These are phyloP conservation scores for Cerrena zonata DNA, from an alignment of 1,284 basidiomycete genomes.

Conservation along the genomic window DNA sequence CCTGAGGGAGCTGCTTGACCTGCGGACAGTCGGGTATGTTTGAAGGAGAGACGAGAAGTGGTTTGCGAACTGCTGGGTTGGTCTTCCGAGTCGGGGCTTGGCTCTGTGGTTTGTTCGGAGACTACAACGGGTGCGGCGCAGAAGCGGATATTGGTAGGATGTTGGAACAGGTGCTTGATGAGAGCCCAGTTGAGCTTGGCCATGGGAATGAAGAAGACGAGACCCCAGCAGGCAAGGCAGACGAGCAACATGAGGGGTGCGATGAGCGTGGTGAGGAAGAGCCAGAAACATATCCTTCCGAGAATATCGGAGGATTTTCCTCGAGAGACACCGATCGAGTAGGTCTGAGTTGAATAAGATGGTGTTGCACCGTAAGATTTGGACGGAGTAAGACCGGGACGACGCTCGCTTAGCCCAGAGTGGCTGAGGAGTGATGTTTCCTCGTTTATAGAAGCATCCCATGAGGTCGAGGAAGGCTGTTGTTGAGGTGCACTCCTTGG, in stretches of 20 bases:
- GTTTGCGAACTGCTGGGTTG: constrained; percentile 19
- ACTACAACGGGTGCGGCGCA: constrained; percentile 70
- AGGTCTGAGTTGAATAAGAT: constrained; percentile 33
- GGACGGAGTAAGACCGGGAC: constrained; percentile 33
- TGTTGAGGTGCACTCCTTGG: constrained; percentile 24
- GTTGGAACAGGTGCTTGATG: constrained; percentile 75
- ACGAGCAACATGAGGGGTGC: constrained; percentile 85
- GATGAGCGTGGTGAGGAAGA: constrained; percentile 69
- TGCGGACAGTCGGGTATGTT: constrained; percentile 50
- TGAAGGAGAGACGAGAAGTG: constrained; percentile 35
- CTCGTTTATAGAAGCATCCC: constrained; percentile 26
- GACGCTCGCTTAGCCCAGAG: constrained; percentile 1
- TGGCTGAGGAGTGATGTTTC: constrained; percentile 31
- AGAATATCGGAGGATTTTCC: constrained; percentile 43
- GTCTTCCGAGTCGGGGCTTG: constrained; percentile 20
- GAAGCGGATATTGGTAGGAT: constrained; percentile 87
- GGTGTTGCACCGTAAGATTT: constrained; percentile 64
- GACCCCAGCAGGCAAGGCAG: constrained; percentile 86
- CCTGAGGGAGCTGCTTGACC: constrained; percentile 75
- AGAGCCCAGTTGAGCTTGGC: constrained; percentile 94
- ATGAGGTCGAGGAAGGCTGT: constrained; percentile 29
- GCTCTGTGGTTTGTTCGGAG: constrained; percentile 16
- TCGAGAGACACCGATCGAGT: constrained; percentile 32
- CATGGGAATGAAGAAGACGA: constrained; percentile 96
- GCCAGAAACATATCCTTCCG: constrained; percentile 79